phyloP scores from a whole-genome alignment of 2,329 filamentous ascomycete species.

The Eurotiales sp. region DNA sequence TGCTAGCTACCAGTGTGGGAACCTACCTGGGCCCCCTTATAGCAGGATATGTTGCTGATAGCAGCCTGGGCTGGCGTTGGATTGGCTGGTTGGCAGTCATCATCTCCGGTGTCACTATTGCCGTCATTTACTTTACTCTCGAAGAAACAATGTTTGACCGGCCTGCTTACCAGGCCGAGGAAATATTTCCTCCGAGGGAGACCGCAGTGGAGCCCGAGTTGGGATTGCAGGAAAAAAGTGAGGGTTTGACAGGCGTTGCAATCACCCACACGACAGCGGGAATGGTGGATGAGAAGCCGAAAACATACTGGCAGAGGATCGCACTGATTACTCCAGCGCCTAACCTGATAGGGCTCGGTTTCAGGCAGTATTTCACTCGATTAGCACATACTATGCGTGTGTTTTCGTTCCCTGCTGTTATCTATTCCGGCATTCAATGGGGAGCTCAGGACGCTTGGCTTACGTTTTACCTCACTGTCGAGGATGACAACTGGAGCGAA shows the following conservation, averaged over 20 bases:
- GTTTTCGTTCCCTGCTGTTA: constrained; percentile 56
- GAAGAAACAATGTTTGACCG: constrained; percentile 46
- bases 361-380: constrained; percentile 52
- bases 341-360: constrained; percentile 51
- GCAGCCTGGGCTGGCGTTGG: constrained; percentile 51
- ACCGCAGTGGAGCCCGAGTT: constrained; percentile 12
- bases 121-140: constrained; percentile 50
- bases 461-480: constrained; percentile 56
- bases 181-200: constrained; percentile 4
- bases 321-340: constrained; percentile 54
- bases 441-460: constrained; percentile 59
- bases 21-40: constrained; percentile 55
- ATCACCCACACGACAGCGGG: background rate
- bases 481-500: constrained; percentile 54
- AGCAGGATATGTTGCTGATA: constrained; percentile 49
- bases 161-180: constrained; percentile 12
- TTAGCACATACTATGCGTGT: constrained; percentile 55
- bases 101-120: constrained; percentile 45
- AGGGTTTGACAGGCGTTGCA: background rate
- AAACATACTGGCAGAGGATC: constrained; percentile 55
- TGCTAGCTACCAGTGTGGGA: constrained; percentile 53
- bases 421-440: constrained; percentile 58
- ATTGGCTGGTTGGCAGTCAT: constrained; percentile 52
- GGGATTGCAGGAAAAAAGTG: constrained; percentile 4
- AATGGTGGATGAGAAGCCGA: constrained; percentile 29